phyloP scores from a whole-genome alignment of 257 asterid species.

The Gentiana dahurica region DNA sequence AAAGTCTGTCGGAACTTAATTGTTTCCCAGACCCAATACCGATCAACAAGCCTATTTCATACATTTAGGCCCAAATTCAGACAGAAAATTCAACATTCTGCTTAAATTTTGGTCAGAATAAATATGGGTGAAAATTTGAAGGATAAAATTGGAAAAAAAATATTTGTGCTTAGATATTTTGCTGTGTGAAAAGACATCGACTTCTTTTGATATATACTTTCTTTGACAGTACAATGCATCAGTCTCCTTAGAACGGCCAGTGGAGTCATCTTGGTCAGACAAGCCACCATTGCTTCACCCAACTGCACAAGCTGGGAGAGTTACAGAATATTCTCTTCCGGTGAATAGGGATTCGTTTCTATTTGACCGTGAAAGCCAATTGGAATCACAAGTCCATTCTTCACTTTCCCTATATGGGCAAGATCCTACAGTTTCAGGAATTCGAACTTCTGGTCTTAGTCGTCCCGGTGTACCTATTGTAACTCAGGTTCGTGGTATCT shows the following conservation, averaged over 20 bases:
- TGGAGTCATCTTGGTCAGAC: conserved; percentile 45
- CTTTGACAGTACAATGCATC: conserved; percentile 40
- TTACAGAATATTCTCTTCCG: conserved; percentile 41
- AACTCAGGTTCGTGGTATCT: conserved; percentile 51
- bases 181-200: too few relatives aligned
- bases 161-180: too few relatives aligned
- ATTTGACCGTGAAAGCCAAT: conserved; percentile 42
- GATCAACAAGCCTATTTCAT: too few relatives aligned
- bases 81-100: too few relatives aligned
- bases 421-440: conserved; percentile 44
- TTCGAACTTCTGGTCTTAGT: conserved; percentile 36
- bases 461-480: conserved; percentile 60
- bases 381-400: conserved; percentile 36
- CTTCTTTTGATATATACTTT: conserved; percentile 3
- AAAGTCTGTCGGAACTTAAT: too few relatives aligned
- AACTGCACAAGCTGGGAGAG: conserved; percentile 32
- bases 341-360: conserved; percentile 43
- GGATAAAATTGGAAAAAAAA: too few relatives aligned
- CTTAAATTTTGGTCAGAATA: too few relatives aligned
- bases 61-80: too few relatives aligned
- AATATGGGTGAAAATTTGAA: too few relatives aligned
- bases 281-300: conserved; percentile 32
- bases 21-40: too few relatives aligned
- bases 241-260: conserved; percentile 47
- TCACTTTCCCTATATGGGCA: conserved; percentile 47